Percentiles rank a stretch among this genome's conserved stretches.
These are phyloP conservation scores for Cordyceps javanica DNA, from an alignment of 2,329 filamentous ascomycete species.

Conservation along the genomic window DNA sequence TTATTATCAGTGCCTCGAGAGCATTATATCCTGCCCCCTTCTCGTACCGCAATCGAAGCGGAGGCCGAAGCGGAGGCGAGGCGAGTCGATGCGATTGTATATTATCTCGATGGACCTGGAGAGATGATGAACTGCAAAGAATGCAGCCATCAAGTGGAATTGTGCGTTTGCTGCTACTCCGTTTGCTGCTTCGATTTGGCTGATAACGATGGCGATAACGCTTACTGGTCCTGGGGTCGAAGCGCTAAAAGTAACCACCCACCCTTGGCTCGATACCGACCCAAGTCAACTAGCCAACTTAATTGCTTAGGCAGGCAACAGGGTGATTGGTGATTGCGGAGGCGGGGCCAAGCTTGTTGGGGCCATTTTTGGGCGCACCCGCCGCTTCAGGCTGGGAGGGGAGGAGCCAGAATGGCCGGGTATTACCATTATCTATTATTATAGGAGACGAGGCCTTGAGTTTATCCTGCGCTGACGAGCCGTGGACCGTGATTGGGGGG, in stretches of 20 bases:
- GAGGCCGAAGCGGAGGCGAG: too few species aligned
- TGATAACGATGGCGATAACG: too few species aligned
- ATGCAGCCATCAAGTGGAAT: too few species aligned
- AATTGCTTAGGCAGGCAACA: constrained; percentile 6
- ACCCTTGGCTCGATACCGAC: too few species aligned
- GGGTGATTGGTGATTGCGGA: not conserved
- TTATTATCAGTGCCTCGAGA: not conserved
- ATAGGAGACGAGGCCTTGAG: not conserved
- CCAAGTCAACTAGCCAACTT: too few species aligned
- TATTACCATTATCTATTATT: not conserved
- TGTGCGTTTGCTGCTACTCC: too few species aligned
- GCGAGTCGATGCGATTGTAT: too few species aligned
- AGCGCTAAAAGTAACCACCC: too few species aligned
- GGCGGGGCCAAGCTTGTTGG: constrained; percentile 4
- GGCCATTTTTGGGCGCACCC: not conserved
- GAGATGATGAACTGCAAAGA: too few species aligned
- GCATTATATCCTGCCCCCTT: not conserved
- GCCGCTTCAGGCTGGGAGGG: not conserved
- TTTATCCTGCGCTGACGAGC: not conserved
- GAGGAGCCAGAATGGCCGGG: not conserved
- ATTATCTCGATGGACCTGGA: too few species aligned
- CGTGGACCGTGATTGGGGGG: not conserved
- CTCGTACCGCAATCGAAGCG: not conserved
- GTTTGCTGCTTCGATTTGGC: too few species aligned
- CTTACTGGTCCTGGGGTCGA: too few species aligned